These are phyloP conservation scores for Coccomyxa sp. DNA, from an alignment of 139 green algal genomes.

Conservation along the genomic window DNA sequence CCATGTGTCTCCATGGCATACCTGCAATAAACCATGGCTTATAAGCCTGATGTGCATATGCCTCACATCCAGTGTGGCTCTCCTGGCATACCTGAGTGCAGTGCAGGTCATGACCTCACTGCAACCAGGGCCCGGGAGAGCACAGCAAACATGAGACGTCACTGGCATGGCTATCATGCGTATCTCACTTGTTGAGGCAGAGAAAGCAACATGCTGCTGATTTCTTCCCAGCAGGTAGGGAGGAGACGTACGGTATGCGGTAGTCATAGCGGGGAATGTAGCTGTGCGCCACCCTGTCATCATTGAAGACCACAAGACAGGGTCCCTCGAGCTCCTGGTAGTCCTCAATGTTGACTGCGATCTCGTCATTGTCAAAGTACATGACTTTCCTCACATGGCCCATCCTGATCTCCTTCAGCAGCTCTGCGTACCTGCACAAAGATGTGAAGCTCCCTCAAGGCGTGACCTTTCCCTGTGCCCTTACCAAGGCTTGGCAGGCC, in stretches of 20 bases:
- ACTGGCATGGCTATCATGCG: too few relatives aligned
- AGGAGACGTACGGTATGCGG: slow-evolving; percentile 23
- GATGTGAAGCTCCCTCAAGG: neutral
- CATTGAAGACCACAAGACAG: slow-evolving; percentile 51
- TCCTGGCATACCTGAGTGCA: neutral
- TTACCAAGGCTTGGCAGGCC: neutral
- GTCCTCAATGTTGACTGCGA: neutral
- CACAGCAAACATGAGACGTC: too few relatives aligned
- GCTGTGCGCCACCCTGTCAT: slow-evolving; percentile 38
- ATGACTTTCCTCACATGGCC: slow-evolving; percentile 42
- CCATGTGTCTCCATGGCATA: slow-evolving; percentile 68
- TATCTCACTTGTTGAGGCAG: too few relatives aligned
- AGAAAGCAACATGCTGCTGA: neutral
- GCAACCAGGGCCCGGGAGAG: too few relatives aligned
- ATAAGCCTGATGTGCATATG: too few relatives aligned
- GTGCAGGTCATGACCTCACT: too few relatives aligned
- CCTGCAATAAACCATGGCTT: too few relatives aligned
- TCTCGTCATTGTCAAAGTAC: slow-evolving; percentile 44
- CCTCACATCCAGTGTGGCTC: too few relatives aligned
- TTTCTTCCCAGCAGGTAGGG: neutral
- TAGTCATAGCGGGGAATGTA: slow-evolving; percentile 56
- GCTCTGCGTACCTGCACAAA: slow-evolving; percentile 31
- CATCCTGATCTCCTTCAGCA: slow-evolving; percentile 62
- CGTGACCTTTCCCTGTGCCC: neutral
- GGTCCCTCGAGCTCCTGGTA: slow-evolving; percentile 34